These are phyloP conservation scores for Pyrus communis DNA, from an alignment of 306 rosid genomes.

Conservation along the genomic window DNA sequence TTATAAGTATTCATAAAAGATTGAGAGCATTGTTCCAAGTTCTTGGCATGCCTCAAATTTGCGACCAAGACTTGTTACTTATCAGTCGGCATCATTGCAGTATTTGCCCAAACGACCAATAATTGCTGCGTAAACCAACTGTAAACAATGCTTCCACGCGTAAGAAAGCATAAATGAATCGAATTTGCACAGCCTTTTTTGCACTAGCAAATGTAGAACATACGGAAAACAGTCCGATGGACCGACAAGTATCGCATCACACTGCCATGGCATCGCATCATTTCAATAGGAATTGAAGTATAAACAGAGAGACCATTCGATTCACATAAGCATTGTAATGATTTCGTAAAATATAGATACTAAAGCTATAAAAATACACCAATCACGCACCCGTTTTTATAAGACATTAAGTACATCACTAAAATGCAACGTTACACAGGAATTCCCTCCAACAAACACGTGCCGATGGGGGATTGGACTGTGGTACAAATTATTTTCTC, in stretches of 20 bases:
- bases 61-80: too few relatives aligned
- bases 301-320: background rate
- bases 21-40: too few relatives aligned
- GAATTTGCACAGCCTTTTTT: too few relatives aligned
- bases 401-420: conserved; percentile 30
- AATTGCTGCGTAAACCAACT: too few relatives aligned
- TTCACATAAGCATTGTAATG: conserved; percentile 3
- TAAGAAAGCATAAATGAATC: too few relatives aligned
- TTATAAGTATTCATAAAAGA: too few relatives aligned
- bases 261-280: background rate
- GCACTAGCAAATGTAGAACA: too few relatives aligned
- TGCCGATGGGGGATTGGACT: conserved; percentile 36
- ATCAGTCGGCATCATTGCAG: too few relatives aligned
- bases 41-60: too few relatives aligned
- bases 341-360: conserved; percentile 20
- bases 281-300: background rate
- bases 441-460: conserved; percentile 40
- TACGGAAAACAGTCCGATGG: background rate
- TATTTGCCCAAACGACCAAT: too few relatives aligned
- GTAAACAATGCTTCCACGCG: too few relatives aligned
- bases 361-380: conserved; percentile 39
- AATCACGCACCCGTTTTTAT: conserved; percentile 42
- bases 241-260: background rate
- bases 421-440: conserved; percentile 41
- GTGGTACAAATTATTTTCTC: conserved; percentile 49